A percentile compares a stretch with the other conserved stretches of the same genome.
These are phyloP conservation scores for Aureobasidium sp. DNA, from an alignment of 2,329 filamentous ascomycete genomes.

Conservation along the genomic window DNA sequence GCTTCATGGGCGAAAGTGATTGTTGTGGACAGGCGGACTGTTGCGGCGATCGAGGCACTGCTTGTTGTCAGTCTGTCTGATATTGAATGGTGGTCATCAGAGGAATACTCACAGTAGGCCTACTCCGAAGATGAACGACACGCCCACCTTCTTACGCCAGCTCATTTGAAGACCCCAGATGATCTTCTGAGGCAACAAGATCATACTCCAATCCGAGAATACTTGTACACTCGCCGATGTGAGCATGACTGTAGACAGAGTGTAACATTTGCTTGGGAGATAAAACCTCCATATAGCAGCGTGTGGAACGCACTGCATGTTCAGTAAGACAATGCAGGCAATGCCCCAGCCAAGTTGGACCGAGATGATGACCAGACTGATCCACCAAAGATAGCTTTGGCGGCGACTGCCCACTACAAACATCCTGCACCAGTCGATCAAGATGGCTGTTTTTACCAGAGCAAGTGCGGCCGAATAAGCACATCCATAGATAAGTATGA, in stretches of 20 bases:
- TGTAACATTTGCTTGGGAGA: neutral
- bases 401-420: neutral
- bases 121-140: neutral
- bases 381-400: neutral
- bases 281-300: conserved; percentile 3
- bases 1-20: neutral
- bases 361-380: neutral
- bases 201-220: neutral
- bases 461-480: neutral
- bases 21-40: neutral
- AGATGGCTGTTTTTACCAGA: neutral
- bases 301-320: neutral
- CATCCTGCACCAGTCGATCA: neutral
- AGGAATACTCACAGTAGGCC: neutral
- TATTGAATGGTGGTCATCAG: neutral
- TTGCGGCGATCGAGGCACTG: neutral
- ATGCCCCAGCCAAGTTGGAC: neutral
- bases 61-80: neutral
- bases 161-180: neutral
- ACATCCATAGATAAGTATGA: neutral
- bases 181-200: neutral
- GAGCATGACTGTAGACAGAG: neutral
- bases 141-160: neutral
- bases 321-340: neutral
- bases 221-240: neutral